phyloP scores from a whole-genome alignment of 805 yeast genomes.

The Candida schatavii region DNA sequence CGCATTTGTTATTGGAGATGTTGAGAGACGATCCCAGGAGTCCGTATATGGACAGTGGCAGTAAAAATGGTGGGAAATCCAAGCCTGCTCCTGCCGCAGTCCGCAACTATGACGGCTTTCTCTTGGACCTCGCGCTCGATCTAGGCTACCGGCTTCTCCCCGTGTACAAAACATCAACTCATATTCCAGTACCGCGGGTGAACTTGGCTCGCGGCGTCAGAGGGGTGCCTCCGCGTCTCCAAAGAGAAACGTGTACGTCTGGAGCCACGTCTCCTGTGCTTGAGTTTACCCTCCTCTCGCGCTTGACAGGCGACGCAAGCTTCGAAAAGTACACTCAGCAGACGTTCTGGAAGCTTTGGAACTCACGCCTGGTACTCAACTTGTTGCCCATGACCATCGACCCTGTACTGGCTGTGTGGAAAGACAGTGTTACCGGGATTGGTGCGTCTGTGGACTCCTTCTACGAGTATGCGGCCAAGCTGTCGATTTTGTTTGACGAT shows the following conservation, averaged over 20 bases:
- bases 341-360: slow-evolving; percentile 73
- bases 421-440: slow-evolving; percentile 64
- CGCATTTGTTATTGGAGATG: slow-evolving; percentile 51
- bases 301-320: slow-evolving; percentile 67
- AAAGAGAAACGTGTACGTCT: slow-evolving; percentile 75
- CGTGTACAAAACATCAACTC: slow-evolving; percentile 62
- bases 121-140: slow-evolving; percentile 70
- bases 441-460: slow-evolving; percentile 93
- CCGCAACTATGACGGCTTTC: slow-evolving; percentile 60
- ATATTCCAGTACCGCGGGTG: slow-evolving; percentile 78
- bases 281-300: slow-evolving; percentile 74
- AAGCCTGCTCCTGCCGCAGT: neutral
- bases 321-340: slow-evolving; percentile 61
- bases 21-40: neutral
- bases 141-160: slow-evolving; percentile 68
- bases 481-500: slow-evolving; percentile 63
- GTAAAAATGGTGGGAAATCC: too few relatives aligned
- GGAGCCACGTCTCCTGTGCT: slow-evolving; percentile 84
- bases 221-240: slow-evolving; percentile 41
- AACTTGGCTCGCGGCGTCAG: slow-evolving; percentile 57
- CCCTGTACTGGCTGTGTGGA: slow-evolving; percentile 54
- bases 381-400: slow-evolving; percentile 78
- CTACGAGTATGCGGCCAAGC: slow-evolving; percentile 83
- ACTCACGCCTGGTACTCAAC: slow-evolving; percentile 55
- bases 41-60: neutral